A percentile compares a stretch with the other conserved stretches of the same genome.
Evolutionary conservation across 2,329 filamentous ascomycete genomes (phyloP).

Genomic region (Neonectria neomacrospora): DNA sequence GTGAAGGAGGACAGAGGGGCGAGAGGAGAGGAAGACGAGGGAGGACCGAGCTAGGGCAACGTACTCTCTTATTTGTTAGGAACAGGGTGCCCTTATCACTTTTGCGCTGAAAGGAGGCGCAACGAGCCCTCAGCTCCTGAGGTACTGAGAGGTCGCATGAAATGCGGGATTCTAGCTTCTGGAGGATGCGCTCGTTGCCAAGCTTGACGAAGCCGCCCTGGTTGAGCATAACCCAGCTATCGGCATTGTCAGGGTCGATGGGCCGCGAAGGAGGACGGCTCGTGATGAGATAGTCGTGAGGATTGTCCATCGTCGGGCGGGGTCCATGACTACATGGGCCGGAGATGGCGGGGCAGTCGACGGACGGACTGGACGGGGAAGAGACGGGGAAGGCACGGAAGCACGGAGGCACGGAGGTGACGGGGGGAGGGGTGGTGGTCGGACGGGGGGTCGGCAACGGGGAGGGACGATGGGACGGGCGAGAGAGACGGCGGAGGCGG

Average conservation of each 20-base stretch:
- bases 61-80: slow-evolving; percentile 86
- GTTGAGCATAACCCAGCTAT: slow-evolving; percentile 91
- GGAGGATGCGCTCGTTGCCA: slow-evolving; percentile 83
- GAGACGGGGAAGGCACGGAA: slow-evolving; percentile 19
- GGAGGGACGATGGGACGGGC: slow-evolving; percentile 12
- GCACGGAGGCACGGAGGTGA: slow-evolving; percentile 15
- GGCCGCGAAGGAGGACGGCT: slow-evolving; percentile 48
- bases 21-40: neutral
- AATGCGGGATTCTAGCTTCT: slow-evolving; percentile 83
- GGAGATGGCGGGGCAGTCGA: slow-evolving; percentile 43
- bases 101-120: slow-evolving; percentile 73
- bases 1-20: neutral
- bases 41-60: neutral
- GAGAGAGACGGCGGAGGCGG: neutral
- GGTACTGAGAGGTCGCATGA: slow-evolving; percentile 79
- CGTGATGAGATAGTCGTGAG: slow-evolving; percentile 55
- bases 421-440: slow-evolving; percentile 11
- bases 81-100: slow-evolving; percentile 81
- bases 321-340: slow-evolving; percentile 50
- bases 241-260: slow-evolving; percentile 64
- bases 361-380: slow-evolving; percentile 34
- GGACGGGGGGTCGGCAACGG: slow-evolving; percentile 18
- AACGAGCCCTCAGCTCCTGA: slow-evolving; percentile 69
- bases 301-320: slow-evolving; percentile 54
- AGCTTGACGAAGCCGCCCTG: slow-evolving; percentile 84